Base-by-base conservation (phyloP, 495 filamentous ascomycete genomes). In the Xanthoparmelia taractica region DNA sequence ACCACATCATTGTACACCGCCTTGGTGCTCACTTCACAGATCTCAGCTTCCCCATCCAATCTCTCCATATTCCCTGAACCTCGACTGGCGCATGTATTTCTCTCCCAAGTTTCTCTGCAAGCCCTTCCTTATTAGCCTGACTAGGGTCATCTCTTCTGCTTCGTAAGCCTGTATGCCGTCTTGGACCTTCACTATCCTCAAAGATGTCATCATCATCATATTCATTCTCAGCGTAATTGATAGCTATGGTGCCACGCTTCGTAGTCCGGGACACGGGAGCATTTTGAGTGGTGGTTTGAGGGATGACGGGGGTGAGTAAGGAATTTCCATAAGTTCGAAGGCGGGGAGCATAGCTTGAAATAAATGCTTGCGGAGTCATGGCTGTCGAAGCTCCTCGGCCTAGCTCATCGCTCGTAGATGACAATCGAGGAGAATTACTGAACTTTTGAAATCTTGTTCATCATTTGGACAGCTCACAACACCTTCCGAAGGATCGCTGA, bases 161-260 rank as follows among this genome's bases (percentile, higher is more conserved):
- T 64, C 92, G 86, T 74, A 92, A 75, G 40, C 92, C 94, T 10
- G 91, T 96, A 58, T 87, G 90, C 55, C 89, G 84, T 61, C 90
- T 84, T 48, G 86, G 85, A 38, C 79, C 84, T 70, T 92, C 89
- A 50, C 85, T 89, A 52, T 96, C 92, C 43, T 96, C 92, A 65
- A 96, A 93, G 7, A 66, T 66, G 68, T 96, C 92, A 58, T 94
- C 87, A 73, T 98, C 92, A 60, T 97, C 94, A 68, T 83, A 96
- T 23, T 90, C 92, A 69, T 97, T 91, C 73, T 99, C 94, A 36
- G 94, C 92, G 69, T 99, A 99, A 73, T 96, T 97, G 70, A 97
- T 92, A 52, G 91, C 90, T 45, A 90, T 91, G 4, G 94, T 97
- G 43, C 94, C 95, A 72, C 94, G 89, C 76, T 99, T 99, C 25